phyloP scores from a whole-genome alignment of 2,329 filamentous ascomycete species.

The Fusarium metavorans region DNA sequence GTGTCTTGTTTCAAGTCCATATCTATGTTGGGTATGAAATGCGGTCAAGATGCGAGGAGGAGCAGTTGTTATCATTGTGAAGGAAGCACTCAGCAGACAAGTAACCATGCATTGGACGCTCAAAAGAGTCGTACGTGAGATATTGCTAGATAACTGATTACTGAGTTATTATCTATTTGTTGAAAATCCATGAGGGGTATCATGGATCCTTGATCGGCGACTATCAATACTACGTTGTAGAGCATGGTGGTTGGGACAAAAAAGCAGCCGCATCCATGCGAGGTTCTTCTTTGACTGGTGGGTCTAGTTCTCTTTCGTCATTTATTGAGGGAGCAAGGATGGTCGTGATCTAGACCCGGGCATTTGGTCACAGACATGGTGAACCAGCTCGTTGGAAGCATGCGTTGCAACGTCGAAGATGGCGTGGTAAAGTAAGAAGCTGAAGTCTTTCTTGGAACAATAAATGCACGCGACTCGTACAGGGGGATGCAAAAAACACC shows the following conservation, averaged over 20 bases:
- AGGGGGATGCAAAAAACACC: background rate
- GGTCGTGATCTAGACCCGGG: background rate
- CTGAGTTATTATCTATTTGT: background rate
- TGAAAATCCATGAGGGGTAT: background rate
- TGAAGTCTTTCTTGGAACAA: background rate
- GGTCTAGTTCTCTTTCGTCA: background rate
- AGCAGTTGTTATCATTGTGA: background rate
- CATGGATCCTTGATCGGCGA: background rate
- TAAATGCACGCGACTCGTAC: background rate
- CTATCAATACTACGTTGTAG: background rate
- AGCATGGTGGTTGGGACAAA: background rate
- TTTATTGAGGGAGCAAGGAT: background rate
- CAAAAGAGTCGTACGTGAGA: background rate
- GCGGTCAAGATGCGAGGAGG: background rate
- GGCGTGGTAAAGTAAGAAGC: background rate
- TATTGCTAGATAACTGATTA: background rate
- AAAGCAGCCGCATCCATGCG: constrained; percentile 10
- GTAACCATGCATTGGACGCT: background rate
- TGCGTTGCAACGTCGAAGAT: background rate
- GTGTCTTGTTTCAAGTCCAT: background rate
- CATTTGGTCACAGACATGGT: background rate
- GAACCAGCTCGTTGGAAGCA: background rate
- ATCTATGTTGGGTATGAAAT: background rate
- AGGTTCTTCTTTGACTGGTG: background rate
- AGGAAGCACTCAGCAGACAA: background rate